phyloP scores from a whole-genome alignment of 352 stramenopile genomes.

The Phytophthora pistaciae region DNA sequence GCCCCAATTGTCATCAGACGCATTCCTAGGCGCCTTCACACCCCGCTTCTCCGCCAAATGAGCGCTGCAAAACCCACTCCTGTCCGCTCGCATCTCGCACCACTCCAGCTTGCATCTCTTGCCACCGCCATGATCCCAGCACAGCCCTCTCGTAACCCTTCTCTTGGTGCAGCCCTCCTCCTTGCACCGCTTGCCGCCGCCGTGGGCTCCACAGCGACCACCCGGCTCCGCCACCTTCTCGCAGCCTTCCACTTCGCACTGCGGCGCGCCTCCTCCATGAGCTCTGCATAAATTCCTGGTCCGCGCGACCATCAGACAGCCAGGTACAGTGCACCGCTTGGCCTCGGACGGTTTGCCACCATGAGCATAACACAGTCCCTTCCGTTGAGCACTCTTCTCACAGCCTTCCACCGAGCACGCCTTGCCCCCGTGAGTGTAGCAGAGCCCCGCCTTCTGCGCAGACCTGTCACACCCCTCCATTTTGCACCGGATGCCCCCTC shows the following conservation, averaged over 20 bases:
- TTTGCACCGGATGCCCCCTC: constrained; percentile 35
- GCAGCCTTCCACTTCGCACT: constrained; percentile 26
- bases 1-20: not conserved
- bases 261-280: constrained; percentile 22
- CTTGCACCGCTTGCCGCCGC: constrained; percentile 28
- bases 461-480: constrained; percentile 22
- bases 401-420: constrained; percentile 28
- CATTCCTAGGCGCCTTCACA: not conserved
- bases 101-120: constrained; percentile 22
- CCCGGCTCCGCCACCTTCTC: constrained; percentile 30
- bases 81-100: constrained; percentile 14
- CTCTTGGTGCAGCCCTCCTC: constrained; percentile 28
- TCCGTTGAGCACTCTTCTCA: constrained; percentile 20
- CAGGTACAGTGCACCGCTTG: constrained; percentile 24
- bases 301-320: constrained; percentile 29
- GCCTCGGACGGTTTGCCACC: constrained; percentile 27
- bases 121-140: constrained; percentile 22
- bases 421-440: constrained; percentile 34
- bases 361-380: constrained; percentile 33
- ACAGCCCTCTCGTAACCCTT: constrained; percentile 17
- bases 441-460: constrained; percentile 26
- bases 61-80: constrained; percentile 17
- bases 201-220: constrained; percentile 26
- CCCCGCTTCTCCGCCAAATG: constrained; percentile 24
- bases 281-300: constrained; percentile 25